A percentile compares a stretch with the other conserved stretches of the same genome.
Evolutionary conservation across 768 basidiomycete species (phyloP).

Genomic region (Megacollybia marginata): DNA sequence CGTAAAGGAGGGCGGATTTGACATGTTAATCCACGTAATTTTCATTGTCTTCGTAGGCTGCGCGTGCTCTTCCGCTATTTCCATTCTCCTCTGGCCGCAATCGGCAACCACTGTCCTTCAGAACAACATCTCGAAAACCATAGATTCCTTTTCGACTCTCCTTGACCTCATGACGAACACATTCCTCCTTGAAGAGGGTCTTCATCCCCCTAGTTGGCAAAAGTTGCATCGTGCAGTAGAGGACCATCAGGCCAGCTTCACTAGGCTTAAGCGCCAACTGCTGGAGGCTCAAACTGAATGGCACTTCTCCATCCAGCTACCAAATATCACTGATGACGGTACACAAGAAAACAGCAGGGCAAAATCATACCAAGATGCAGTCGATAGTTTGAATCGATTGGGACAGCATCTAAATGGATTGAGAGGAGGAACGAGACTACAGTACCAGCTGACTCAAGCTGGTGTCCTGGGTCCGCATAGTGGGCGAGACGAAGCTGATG

Average conservation of each 20-base stretch:
- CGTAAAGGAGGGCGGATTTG: conserved; percentile 80
- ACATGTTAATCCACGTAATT: conserved; percentile 65
- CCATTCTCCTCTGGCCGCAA: conserved; percentile 78
- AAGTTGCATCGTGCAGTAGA: conserved; percentile 75
- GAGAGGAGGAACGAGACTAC: conserved; percentile 74
- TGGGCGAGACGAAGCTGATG: conserved; percentile 12
- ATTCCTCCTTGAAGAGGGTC: conserved; percentile 74
- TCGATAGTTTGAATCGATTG: conserved; percentile 79
- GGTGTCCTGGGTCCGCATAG: conserved; percentile 15
- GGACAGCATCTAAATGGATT: conserved; percentile 93
- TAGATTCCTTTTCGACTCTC: conserved; percentile 86
- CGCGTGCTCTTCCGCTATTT: conserved; percentile 73
- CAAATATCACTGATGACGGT: conserved; percentile 23
- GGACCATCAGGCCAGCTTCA: conserved; percentile 85
- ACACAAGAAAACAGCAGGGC: conserved; percentile 9
- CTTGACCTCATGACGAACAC: conserved; percentile 74
- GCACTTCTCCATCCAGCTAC: conserved; percentile 22
- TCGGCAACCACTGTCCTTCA: conserved; percentile 81
- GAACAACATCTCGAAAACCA: conserved; percentile 73
- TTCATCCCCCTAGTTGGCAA: conserved; percentile 47
- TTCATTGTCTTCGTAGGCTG: conserved; percentile 76
- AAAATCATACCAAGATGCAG: conserved; percentile 74
- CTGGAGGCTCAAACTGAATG: conserved; percentile 87
- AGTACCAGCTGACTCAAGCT: conserved; percentile 74
- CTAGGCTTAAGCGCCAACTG: conserved; percentile 78